Evolutionary conservation across 2,329 filamentous ascomycete species (phyloP).

Genomic region (Aspergillus phoenicis): DNA sequence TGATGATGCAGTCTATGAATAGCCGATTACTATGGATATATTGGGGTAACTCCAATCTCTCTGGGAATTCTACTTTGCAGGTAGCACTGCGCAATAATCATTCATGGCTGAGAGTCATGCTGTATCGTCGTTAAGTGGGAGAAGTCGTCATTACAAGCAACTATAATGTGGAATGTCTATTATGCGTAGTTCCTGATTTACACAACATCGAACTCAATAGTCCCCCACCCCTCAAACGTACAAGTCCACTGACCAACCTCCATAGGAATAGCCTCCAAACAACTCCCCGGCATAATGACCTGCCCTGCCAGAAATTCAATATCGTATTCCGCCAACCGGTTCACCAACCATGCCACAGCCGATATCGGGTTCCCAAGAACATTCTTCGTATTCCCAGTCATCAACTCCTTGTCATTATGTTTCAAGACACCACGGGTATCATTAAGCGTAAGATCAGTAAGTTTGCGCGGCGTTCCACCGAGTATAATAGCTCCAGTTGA

Average conservation of each 20-base stretch:
- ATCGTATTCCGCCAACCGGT: constrained; percentile 18
- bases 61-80: too few relatives aligned
- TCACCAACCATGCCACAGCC: constrained; percentile 22
- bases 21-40: too few relatives aligned
- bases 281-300: constrained; percentile 22
- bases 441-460: constrained; percentile 19
- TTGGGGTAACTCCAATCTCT: too few relatives aligned
- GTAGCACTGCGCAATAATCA: too few relatives aligned
- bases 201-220: constrained; percentile 22
- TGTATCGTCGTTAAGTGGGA: too few relatives aligned
- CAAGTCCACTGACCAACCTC: constrained; percentile 19
- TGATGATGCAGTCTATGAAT: too few relatives aligned
- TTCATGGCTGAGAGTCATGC: too few relatives aligned
- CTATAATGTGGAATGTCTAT: too few relatives aligned
- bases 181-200: too few relatives aligned
- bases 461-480: constrained; percentile 19
- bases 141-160: too few relatives aligned
- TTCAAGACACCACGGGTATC: constrained; percentile 16
- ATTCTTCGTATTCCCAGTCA: constrained; percentile 23
- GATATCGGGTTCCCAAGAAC: constrained; percentile 20
- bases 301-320: constrained; percentile 21
- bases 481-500: constrained; percentile 21
- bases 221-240: constrained; percentile 22
- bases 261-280: constrained; percentile 22
- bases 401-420: constrained; percentile 21